Base-by-base conservation (phyloP, 345 rosid species). In the Mallotus nudiflorus region DNA sequence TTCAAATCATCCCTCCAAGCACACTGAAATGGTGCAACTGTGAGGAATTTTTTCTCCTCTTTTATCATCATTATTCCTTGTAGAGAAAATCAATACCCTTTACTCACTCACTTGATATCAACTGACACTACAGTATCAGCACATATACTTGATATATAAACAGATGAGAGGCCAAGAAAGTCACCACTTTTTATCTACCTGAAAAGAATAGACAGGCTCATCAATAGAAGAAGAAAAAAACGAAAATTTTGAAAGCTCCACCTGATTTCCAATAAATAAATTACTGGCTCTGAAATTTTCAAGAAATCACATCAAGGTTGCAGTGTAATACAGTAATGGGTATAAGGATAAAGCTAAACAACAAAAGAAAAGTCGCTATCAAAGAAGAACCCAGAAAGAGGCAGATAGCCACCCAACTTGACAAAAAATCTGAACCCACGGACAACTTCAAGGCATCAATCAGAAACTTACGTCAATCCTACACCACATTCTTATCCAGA, bases 1-100 rank as follows among this genome's bases (percentile, higher is more conserved):
- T 86, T 95, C 75, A 95, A 82, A 83, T 92, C 98, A 57, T 92
- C 83, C 58, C 92, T 87, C 98, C 99, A 95, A 59, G 97, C 98
- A 82, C 99, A 95, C 88, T 88, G 96, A 71, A 95, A 95, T 20
- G 99, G 98, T 62, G 97, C 96, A n/a, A 95, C 99, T 0, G 94
- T 92, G 58, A 92, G 83, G 68, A 85, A 88, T 74, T 85, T 89
- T 58, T 77, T 88, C 85, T 85, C 90, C 79, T 84, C 85, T 61
- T 46, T 84, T 63, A 78, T 86, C 58, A 77, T 77, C 88, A 82
- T 85, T 67, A 66, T 62, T 55, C 74, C 77, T 45, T 27, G 37
- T 11, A 35, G 55, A 46, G 44, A 12, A 61, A 40, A 31, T n/a
- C 64, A 29, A 9, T 28, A 35, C 10, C 6, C 59, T n/a, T n/a